Evolutionary conservation across 768 basidiomycete genomes (phyloP).

Genomic region (Pholiota microspora): DNA sequence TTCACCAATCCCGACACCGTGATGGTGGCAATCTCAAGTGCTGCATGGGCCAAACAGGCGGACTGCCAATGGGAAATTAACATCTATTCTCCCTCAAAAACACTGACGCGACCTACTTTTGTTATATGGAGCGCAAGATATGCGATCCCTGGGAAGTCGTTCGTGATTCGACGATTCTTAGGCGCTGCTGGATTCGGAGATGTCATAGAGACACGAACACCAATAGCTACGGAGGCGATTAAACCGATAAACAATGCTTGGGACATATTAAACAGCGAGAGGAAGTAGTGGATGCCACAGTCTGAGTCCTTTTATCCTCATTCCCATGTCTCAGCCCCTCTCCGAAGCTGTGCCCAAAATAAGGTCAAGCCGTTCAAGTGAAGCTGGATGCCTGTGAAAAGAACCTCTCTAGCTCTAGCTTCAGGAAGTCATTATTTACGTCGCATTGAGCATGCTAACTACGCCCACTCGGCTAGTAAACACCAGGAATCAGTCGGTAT

Average conservation of each 20-base stretch:
- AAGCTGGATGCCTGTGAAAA: too few species aligned
- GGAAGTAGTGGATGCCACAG: neutral
- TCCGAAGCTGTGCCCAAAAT: neutral
- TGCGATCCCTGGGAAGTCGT: neutral
- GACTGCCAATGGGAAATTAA: neutral
- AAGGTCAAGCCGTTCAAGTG: too few species aligned
- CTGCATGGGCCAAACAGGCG: neutral
- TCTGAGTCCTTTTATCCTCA: neutral
- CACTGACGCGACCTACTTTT: neutral
- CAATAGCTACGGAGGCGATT: neutral
- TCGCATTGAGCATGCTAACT: too few species aligned
- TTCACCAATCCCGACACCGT: neutral
- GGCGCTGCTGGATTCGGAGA: neutral
- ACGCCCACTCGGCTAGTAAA: neutral
- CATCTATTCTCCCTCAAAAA: neutral
- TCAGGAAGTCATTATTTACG: too few species aligned
- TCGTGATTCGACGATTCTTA: neutral
- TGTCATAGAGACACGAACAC: neutral
- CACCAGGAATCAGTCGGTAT: constrained; percentile 6
- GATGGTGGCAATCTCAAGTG: neutral
- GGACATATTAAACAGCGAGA: neutral
- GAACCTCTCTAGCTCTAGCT: too few species aligned
- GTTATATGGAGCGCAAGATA: neutral
- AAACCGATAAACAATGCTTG: neutral
- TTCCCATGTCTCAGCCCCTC: neutral